Percentiles rank a stretch among this genome's conserved stretches.
Conservation (phyloP, 1,139 yeast genomes). For the Sugiyamaella xylanicola region DNA sequence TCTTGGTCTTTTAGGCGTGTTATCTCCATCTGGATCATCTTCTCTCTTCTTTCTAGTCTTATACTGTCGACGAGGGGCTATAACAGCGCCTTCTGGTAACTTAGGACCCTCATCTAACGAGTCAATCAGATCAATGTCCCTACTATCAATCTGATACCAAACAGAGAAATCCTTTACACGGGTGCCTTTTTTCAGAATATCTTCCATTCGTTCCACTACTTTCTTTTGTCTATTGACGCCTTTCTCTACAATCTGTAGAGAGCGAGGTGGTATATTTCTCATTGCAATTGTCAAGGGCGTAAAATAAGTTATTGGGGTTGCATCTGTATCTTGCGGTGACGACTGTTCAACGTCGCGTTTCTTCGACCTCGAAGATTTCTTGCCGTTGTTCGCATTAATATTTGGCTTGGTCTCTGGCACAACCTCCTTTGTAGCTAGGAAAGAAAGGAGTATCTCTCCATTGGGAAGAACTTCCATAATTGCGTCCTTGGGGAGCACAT, state of each 20-base stretch:
- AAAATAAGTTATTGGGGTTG: constrained; percentile 36
- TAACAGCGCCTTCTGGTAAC: constrained; percentile 37
- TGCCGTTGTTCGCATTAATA: constrained; percentile 1
- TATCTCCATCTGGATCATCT: constrained; percentile 21
- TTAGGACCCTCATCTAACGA: constrained; percentile 36
- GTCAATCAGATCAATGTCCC: constrained; percentile 57
- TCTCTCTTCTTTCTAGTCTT: constrained; percentile 32
- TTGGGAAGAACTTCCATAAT: constrained; percentile 63
- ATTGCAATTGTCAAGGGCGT: constrained; percentile 67
- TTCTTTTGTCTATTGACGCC: constrained; percentile 62
- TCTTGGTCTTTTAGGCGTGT: constrained; percentile 17
- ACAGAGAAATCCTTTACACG: constrained; percentile 64
- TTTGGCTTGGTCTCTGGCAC: constrained; percentile 27
- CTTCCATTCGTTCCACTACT: constrained; percentile 63
- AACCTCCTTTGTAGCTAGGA: constrained; percentile 58
- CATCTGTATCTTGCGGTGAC: constrained; percentile 34
- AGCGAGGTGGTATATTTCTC: constrained; percentile 64
- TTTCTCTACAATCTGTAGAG: constrained; percentile 67
- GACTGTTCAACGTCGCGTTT: constrained; percentile 1
- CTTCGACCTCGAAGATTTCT: constrained; percentile 28
- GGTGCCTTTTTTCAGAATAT: constrained; percentile 60
- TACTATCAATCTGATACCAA: constrained; percentile 87
- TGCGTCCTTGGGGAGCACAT: constrained; percentile 71
- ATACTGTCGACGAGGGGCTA: constrained; percentile 38
- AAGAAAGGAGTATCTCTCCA: constrained; percentile 64